Evolutionary conservation across 169 alveolate species (phyloP), one percentile per base, ranked within the genome.

Genomic region (Plasmodium gonderi): DNA sequence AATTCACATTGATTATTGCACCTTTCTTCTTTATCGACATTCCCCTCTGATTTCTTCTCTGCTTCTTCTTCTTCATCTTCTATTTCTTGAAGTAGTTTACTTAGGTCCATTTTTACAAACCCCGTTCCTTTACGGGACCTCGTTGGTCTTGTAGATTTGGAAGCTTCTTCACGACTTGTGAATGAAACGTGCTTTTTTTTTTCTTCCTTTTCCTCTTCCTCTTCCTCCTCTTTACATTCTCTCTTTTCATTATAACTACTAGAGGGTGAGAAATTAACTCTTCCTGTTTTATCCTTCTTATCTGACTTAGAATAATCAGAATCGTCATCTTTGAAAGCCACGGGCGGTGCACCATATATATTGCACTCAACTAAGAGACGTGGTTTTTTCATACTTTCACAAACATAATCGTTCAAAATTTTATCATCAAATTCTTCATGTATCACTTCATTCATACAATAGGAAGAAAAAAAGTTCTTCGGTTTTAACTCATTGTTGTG

Each of bases 41-140:
- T 36, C 5, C 23, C 67, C 1, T 47, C 49, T 7, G 8, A 8
- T n/a, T 79, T 20, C 7, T 81, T 45, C 0, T 23, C 45, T 0
- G 31, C 49, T 5, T 67, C 23, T 26, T 11, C 54, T 3, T 82
- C 92, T 8, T 82, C 83, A 36, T 49, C 76, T 12, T 31, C 92
- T 47, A 82, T 68, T 14, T 82, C 92, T 64, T 82, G 38, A 12
- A 82, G 75, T 9, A 82, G 75, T 45, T 74, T 85, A 51, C 44
- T 85, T 11, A 74, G 45, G 67, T 85, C 92, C 92, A 85, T 51
- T 40, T 85, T 74, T 75, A 74, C 87, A 85, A 33, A 85, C 17
- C 92, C 92, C 2, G 92, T 85, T 20, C 72, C 31, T 45, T 85
- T 85, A 3, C 92, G 77, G 9, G 74, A 33, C 23, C 92, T 51